Base-by-base conservation (phyloP, 2,329 filamentous ascomycete species). In the Pseudogymnoascus sp. region DNA sequence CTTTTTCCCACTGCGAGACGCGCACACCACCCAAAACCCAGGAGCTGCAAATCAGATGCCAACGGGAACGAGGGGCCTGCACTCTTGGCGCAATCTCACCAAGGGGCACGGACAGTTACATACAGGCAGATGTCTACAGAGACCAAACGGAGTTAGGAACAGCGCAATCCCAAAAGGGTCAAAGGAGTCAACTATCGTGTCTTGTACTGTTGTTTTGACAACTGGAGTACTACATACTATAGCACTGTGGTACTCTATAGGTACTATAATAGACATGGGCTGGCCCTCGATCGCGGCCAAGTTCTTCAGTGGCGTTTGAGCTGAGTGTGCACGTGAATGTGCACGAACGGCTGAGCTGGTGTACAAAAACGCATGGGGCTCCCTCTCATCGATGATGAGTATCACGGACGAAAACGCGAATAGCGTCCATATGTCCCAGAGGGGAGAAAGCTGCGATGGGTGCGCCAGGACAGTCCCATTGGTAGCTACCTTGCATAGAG, bases 41-140 rank as follows among this genome's bases (percentile, higher is more conserved):
- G 14, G 26, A 56, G 50, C 28, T 56, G 50, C 50, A 56, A 56
- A 56, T 56, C 50, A 56, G 50, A 56, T 56, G 50, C 11, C 50
- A 56, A 56, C 50, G 50, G 50, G 50, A 33, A 19, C 50, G 28
- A 56, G 50, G 43, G 50, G 26, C 50, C 28, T 56, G 50, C 50
- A 56, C n/a, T 56, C 46, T 56, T 56, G 46, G 46, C 46, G 50
- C 50, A 56, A 56, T 56, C 50, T 56, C 50, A 56, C 50, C 50
- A 56, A 56, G 26, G 50, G 50, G 50, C 50, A 56, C 50, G 50
- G 50, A 56, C 50, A 56, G 50, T 56, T 56, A 56, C 50, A 56
- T 56, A 56, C 50, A 56, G 50, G 50, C 50, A 56, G 50, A 56
- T 56, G 50, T 56, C 50, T 33, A 1, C n/a, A 56, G 28, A 33